Percentiles rank a stretch among this genome's conserved stretches.
Evolutionary conservation across 768 basidiomycete genomes (phyloP).

Genomic region (Lyophyllum atratum): DNA sequence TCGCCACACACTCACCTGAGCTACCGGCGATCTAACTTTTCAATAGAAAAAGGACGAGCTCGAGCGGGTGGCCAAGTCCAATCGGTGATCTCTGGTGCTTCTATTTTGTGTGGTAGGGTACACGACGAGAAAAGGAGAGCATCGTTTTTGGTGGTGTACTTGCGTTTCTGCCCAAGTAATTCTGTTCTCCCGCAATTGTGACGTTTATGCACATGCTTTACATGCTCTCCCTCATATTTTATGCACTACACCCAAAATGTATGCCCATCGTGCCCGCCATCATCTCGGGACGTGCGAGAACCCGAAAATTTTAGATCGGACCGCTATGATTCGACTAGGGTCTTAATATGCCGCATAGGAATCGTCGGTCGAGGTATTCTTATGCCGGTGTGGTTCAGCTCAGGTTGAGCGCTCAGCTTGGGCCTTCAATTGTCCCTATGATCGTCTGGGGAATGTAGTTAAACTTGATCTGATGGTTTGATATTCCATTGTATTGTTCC

Average conservation of each 20-base stretch:
- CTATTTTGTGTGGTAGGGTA: conserved; percentile 10
- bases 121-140: conserved; percentile 17
- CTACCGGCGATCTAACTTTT: not conserved
- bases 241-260: conserved; percentile 5
- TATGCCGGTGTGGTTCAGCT: not conserved
- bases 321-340: no score
- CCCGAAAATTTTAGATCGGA: no score
- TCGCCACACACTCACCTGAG: not conserved
- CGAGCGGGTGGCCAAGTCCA: conserved; percentile 99
- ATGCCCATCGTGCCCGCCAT: not conserved
- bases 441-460: not conserved
- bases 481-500: conserved; percentile 8
- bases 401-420: not conserved
- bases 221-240: conserved; percentile 11
- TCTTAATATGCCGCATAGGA: no score
- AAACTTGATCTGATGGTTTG: not conserved
- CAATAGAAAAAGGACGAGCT: conserved; percentile 97
- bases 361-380: no score
- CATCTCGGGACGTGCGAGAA: not conserved
- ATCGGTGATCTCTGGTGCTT: conserved; percentile 72
- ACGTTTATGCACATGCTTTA: conserved; percentile 9
- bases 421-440: not conserved
- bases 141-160: conserved; percentile 9
- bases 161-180: conserved; percentile 7
- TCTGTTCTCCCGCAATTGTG: conserved; percentile 8